A percentile compares a stretch with the other conserved stretches of the same genome.
These are phyloP conservation scores for Fomitopsis schrenkii DNA, from an alignment of 1,284 basidiomycete genomes.

Conservation along the genomic window DNA sequence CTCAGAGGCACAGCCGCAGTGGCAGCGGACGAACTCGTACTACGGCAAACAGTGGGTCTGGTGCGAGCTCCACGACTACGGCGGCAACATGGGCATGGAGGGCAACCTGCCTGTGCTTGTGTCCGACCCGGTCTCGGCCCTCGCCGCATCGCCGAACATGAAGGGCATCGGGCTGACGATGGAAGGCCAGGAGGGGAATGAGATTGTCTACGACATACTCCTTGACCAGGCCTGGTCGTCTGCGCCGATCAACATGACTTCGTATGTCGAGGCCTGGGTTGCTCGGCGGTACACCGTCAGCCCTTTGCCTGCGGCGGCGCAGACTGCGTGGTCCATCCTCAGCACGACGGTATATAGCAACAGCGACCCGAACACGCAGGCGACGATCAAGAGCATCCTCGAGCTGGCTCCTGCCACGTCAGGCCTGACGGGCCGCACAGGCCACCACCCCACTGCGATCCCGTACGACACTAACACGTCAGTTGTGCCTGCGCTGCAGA, in stretches of 20 bases:
- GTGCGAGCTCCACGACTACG: constrained; percentile 41
- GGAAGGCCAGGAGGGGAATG: constrained; percentile 42
- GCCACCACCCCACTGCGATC: constrained; percentile 31
- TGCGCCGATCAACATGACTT: constrained; percentile 26
- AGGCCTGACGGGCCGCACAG: constrained; percentile 32
- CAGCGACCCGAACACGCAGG: constrained; percentile 29
- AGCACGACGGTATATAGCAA: constrained; percentile 37
- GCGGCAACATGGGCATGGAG: constrained; percentile 40
- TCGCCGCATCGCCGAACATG: constrained; percentile 30
- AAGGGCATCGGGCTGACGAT: constrained; percentile 38
- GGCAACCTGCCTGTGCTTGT: constrained; percentile 35
- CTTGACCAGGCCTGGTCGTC: constrained; percentile 40
- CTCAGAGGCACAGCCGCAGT: constrained; percentile 37
- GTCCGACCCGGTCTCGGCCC: constrained; percentile 28
- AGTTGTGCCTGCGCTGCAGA: constrained; percentile 33
- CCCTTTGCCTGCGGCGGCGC: constrained; percentile 21
- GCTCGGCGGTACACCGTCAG: constrained; percentile 32
- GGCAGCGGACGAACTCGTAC: constrained; percentile 36
- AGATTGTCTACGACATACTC: constrained; percentile 39
- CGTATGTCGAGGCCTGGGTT: constrained; percentile 33
- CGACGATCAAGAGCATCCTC: constrained; percentile 38
- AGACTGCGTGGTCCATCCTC: constrained; percentile 36
- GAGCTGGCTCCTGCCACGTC: constrained; percentile 31
- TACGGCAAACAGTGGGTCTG: constrained; percentile 42
- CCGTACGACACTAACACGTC: constrained; percentile 36